A percentile compares a stretch with the other conserved stretches of the same genome.
Conservation (phyloP, 106 monocot species). For the Xerophyta viscosa region DNA sequence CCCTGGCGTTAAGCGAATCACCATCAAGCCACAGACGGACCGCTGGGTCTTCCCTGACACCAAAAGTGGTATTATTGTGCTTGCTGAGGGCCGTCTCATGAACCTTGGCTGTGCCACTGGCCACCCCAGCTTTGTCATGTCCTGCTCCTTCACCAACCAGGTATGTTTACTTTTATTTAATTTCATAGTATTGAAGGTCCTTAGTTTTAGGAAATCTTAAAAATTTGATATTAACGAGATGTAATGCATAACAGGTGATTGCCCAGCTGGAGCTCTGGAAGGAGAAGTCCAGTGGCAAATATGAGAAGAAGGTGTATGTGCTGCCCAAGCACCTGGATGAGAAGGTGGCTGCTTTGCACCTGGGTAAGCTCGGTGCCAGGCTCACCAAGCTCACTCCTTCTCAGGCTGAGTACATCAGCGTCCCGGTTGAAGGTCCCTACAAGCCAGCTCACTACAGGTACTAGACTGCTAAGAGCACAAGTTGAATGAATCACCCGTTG, state of each 20-base stretch:
- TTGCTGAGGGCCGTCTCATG: constrained; percentile 87
- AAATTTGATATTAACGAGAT: too few relatives aligned
- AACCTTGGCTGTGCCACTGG: constrained; percentile 84
- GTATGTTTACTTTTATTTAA: constrained; percentile 14
- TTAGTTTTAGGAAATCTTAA: too few relatives aligned
- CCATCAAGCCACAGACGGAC: constrained; percentile 91
- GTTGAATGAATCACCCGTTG: too few relatives aligned
- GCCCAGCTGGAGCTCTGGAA: constrained; percentile 90
- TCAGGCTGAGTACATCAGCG: constrained; percentile 68
- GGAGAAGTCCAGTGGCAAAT: constrained; percentile 62
- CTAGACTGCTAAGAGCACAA: constrained; percentile 15
- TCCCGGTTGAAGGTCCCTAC: constrained; percentile 71
- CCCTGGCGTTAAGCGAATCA: constrained; percentile 79
- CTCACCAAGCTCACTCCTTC: constrained; percentile 60
- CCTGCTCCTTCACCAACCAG: constrained; percentile 95
- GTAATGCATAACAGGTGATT: constrained; percentile 46
- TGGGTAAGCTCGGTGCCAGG: constrained; percentile 71
- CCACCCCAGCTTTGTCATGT: constrained; percentile 93
- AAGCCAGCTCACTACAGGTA: constrained; percentile 82
- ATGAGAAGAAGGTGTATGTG: constrained; percentile 88
- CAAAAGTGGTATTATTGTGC: constrained; percentile 59
- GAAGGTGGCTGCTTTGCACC: constrained; percentile 84
- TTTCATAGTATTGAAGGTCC: too few relatives aligned
- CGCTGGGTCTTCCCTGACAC: constrained; percentile 88
- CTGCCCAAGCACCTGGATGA: constrained; percentile 86